These are phyloP conservation scores for Trichosporon sp. DNA, from an alignment of 1,284 basidiomycete genomes.

Conservation along the genomic window DNA sequence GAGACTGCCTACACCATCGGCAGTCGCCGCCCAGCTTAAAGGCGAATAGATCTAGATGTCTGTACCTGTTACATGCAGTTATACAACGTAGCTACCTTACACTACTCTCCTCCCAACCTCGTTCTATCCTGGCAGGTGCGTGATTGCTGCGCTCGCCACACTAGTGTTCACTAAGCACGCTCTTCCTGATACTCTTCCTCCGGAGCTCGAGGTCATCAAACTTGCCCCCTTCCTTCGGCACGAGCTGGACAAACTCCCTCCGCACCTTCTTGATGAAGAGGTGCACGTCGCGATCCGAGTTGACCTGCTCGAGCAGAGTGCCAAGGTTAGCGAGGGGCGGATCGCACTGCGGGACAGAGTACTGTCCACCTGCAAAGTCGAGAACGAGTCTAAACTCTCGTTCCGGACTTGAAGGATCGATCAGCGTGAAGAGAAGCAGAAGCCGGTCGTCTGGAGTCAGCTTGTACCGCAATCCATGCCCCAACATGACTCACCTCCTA, in stretches of 20 bases:
- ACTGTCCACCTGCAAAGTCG: slow-evolving; percentile 66
- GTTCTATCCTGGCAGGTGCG: not conserved
- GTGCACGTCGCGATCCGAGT: slow-evolving; percentile 50
- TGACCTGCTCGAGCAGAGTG: slow-evolving; percentile 49
- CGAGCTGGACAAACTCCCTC: not conserved
- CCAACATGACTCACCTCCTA: slow-evolving; percentile 60
- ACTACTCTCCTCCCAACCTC: not conserved
- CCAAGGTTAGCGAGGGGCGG: slow-evolving; percentile 46
- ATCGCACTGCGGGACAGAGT: slow-evolving; percentile 60
- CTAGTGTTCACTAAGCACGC: slow-evolving; percentile 10
- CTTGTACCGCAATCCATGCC: no score
- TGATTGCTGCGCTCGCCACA: not conserved
- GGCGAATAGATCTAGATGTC: slow-evolving; percentile 10
- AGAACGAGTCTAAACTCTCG: slow-evolving; percentile 74
- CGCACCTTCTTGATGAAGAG: slow-evolving; percentile 48
- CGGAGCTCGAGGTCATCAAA: not conserved
- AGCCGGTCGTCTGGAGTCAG: slow-evolving; percentile 63
- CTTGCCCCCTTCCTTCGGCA: not conserved
- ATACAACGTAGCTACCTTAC: not conserved
- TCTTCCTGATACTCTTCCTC: not conserved
- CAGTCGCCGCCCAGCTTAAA: slow-evolving; percentile 37
- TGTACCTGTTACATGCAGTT: slow-evolving; percentile 5
- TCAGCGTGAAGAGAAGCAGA: slow-evolving; percentile 69
- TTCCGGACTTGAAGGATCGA: slow-evolving; percentile 65
- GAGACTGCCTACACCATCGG: slow-evolving; percentile 53